These are phyloP conservation scores for Picea abies DNA, from an alignment of 83 land plant genomes.

Conservation along the genomic window DNA sequence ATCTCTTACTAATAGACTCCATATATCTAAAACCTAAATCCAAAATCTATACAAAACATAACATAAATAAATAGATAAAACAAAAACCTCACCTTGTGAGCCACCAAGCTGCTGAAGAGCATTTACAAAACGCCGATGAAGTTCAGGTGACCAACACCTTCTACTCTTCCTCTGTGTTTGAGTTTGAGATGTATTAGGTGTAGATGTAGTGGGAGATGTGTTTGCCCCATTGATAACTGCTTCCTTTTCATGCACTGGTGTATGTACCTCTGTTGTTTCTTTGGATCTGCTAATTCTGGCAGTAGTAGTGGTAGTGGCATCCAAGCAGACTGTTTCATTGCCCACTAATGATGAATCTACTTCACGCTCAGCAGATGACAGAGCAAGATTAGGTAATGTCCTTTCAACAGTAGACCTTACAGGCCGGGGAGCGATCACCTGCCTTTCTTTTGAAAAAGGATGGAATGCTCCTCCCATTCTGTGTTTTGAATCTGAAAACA, in stretches of 20 bases:
- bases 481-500: conserved; percentile 17
- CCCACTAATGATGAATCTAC: conserved; percentile 12
- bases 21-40: too few species aligned
- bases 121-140: conserved; percentile 81
- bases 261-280: conserved; percentile 7
- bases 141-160: conserved; percentile 92
- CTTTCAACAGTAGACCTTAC: conserved; percentile 10
- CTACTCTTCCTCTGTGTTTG: conserved; percentile 76
- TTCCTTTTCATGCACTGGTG: not conserved
- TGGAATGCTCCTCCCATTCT: conserved; percentile 20
- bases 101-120: conserved; percentile 94
- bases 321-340: conserved; percentile 13
- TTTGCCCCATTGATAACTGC: conserved; percentile 10
- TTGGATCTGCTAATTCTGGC: conserved; percentile 7
- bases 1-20: too few species aligned
- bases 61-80: too few species aligned
- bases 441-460: conserved; percentile 18
- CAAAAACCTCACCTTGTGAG: conserved; percentile 62
- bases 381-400: conserved; percentile 45
- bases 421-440: conserved; percentile 22
- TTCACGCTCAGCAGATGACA: conserved; percentile 39
- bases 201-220: not conserved
- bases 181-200: conserved; percentile 1
- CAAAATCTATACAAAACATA: too few species aligned
- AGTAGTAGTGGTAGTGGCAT: not conserved